Percentiles rank a stretch among this genome's conserved stretches.
Conservation (phyloP, 371 early-diverging fungal genomes). For the Mortierella sp. region DNA sequence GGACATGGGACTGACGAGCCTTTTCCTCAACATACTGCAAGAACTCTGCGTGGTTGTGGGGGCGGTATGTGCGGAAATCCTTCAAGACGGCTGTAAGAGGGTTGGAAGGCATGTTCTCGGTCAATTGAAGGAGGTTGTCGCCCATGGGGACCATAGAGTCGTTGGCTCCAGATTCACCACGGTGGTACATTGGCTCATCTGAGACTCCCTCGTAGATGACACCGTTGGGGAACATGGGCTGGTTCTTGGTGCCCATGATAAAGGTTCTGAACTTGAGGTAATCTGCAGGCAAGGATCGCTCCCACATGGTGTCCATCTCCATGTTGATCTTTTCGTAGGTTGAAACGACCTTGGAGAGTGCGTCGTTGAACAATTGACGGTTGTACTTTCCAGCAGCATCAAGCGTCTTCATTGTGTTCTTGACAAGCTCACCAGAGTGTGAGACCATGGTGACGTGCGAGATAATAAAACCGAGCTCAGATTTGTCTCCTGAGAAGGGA, state of each 20-base stretch:
- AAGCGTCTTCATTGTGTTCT: conserved; percentile 69
- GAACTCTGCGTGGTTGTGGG: conserved; percentile 82
- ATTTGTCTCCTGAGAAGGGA: conserved; percentile 77
- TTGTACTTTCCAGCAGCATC: conserved; percentile 65
- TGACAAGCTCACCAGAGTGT: conserved; percentile 78
- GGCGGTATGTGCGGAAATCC: conserved; percentile 86
- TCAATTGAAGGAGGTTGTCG: conserved; percentile 87
- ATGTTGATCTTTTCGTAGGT: conserved; percentile 77
- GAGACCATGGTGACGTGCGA: conserved; percentile 91
- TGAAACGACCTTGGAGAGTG: conserved; percentile 67
- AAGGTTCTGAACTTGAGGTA: conserved; percentile 90
- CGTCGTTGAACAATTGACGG: conserved; percentile 71
- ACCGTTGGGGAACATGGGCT: conserved; percentile 91
- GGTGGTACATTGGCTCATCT: conserved; percentile 71
- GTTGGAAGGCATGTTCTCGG: conserved; percentile 84
- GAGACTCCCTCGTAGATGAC: conserved; percentile 86
- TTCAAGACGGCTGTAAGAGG: conserved; percentile 81
- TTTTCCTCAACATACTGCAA: conserved; percentile 73
- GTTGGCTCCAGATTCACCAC: conserved; percentile 92
- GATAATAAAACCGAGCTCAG: conserved; percentile 84
- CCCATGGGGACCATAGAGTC: conserved; percentile 88
- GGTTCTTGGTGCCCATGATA: conserved; percentile 90
- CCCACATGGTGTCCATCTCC: conserved; percentile 88
- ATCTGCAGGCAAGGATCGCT: conserved; percentile 74
- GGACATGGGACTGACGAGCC: conserved; percentile 60